These are phyloP conservation scores for Glebionis coronaria DNA, from an alignment of 129 eudicot genomes.

Conservation along the genomic window DNA sequence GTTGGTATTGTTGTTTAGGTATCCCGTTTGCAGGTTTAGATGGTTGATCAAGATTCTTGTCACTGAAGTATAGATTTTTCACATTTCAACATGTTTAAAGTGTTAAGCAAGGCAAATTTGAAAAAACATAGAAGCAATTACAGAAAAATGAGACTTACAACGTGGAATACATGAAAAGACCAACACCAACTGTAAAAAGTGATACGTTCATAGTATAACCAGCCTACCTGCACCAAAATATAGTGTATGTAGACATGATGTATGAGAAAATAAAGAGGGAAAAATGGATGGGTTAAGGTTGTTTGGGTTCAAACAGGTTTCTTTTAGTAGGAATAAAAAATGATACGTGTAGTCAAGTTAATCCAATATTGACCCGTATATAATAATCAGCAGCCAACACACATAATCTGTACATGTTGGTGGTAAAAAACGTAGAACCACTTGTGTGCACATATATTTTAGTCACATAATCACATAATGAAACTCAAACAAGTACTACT, in stretches of 20 bases:
- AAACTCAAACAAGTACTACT: not conserved
- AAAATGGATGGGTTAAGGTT: not conserved
- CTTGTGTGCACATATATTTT: slow-evolving; percentile 42
- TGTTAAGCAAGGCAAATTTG: not conserved
- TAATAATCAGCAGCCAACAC: not conserved
- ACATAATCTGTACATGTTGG: slow-evolving; percentile 45
- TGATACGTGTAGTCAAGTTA: not conserved
- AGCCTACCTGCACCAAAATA: slow-evolving; percentile 63
- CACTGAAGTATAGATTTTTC: slow-evolving; percentile 17
- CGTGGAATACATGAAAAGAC: slow-evolving; percentile 69
- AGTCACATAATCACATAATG: slow-evolving; percentile 2
- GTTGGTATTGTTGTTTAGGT: slow-evolving; percentile 26
- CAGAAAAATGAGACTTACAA: slow-evolving; percentile 35
- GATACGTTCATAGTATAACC: slow-evolving; percentile 76
- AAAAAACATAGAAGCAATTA: not conserved
- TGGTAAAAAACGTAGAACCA: slow-evolving; percentile 81
- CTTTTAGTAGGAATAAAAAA: not conserved
- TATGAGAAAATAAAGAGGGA: not conserved
- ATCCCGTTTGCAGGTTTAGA: slow-evolving; percentile 30
- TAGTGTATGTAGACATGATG: not conserved
- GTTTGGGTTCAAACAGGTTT: not conserved
- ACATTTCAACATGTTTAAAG: slow-evolving; percentile 1
- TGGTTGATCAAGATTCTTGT: slow-evolving; percentile 16
- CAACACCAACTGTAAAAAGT: slow-evolving; percentile 55
- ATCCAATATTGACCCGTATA: not conserved